phyloP scores from a whole-genome alignment of 768 basidiomycete genomes.

The Scleroderma citrinum region DNA sequence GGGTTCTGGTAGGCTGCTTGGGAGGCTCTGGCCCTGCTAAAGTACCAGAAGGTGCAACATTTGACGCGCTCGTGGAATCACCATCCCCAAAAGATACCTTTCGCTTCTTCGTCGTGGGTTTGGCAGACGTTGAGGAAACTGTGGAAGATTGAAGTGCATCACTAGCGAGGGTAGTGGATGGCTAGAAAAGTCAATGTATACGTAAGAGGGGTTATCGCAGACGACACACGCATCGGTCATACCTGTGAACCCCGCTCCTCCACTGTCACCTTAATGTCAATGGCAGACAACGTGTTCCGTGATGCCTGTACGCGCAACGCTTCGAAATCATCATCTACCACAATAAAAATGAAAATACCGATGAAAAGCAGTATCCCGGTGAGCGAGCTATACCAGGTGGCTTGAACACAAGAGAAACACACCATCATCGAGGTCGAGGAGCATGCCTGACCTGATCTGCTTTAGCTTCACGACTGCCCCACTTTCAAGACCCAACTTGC shows the following conservation, averaged over 20 bases:
- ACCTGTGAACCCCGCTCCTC: background rate
- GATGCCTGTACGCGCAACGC: conserved; percentile 51
- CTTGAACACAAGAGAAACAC: conserved; percentile 11
- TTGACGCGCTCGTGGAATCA: conserved; percentile 1
- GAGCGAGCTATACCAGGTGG: background rate
- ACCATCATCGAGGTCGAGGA: conserved; percentile 78
- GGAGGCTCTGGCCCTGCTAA: background rate
- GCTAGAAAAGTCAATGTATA: background rate
- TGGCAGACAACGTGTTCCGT: conserved; percentile 26
- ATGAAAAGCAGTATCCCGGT: no score
- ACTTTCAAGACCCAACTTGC: conserved; percentile 49
- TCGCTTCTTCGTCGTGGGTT: conserved; percentile 8
- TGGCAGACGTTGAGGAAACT: background rate
- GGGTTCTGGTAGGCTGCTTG: background rate
- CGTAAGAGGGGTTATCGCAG: background rate
- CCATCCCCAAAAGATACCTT: background rate
- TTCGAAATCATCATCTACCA: conserved; percentile 71
- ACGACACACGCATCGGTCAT: background rate
- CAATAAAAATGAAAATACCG: background rate
- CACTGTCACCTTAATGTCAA: conserved; percentile 34
- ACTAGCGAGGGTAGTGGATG: background rate
- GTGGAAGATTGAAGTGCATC: background rate
- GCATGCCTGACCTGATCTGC: conserved; percentile 49
- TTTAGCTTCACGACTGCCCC: conserved; percentile 33
- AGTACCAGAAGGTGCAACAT: conserved; percentile 5